phyloP scores from a whole-genome alignment of 2,329 filamentous ascomycete species.

The Fusarium palustre region DNA sequence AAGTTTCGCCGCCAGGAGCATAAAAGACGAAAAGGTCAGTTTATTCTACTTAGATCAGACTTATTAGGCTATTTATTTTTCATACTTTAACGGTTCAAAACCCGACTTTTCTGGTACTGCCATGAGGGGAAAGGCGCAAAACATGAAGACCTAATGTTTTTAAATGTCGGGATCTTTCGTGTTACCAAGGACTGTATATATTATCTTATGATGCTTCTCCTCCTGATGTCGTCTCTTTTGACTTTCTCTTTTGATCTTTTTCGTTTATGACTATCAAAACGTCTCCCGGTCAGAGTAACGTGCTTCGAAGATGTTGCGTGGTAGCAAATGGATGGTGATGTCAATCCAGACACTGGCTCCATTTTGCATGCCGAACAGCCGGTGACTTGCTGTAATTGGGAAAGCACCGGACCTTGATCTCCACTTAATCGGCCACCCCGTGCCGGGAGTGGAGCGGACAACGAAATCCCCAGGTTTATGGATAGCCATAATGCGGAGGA shows the following conservation, averaged over 20 bases:
- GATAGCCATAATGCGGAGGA: conserved; percentile 18
- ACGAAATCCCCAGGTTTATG: conserved; percentile 24
- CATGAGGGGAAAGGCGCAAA: too few species aligned
- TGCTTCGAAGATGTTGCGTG: neutral
- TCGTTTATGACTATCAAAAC: neutral
- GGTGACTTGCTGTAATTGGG: conserved; percentile 28
- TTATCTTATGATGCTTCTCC: fast-evolving
- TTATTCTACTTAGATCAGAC: too few species aligned
- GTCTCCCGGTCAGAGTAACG: conserved; percentile 1
- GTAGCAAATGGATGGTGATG: conserved; percentile 24
- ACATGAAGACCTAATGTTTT: too few species aligned
- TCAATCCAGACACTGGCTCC: conserved; percentile 16
- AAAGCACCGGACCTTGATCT: conserved; percentile 8
- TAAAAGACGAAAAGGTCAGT: too few species aligned
- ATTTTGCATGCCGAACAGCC: conserved; percentile 44
- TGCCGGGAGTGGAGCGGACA: conserved; percentile 34
- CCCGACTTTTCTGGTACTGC: too few species aligned
- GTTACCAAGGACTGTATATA: neutral
- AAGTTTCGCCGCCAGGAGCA: too few species aligned
- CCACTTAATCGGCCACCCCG: conserved; percentile 30
- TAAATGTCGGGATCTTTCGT: neutral
- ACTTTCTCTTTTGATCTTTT: neutral
- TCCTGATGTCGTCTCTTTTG: too few species aligned
- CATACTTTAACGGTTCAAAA: too few species aligned
- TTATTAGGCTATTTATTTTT: too few species aligned